Percentiles rank a stretch among this genome's conserved stretches.
Conservation (phyloP, 352 stramenopile genomes). For the Sclerospora graminicola region DNA sequence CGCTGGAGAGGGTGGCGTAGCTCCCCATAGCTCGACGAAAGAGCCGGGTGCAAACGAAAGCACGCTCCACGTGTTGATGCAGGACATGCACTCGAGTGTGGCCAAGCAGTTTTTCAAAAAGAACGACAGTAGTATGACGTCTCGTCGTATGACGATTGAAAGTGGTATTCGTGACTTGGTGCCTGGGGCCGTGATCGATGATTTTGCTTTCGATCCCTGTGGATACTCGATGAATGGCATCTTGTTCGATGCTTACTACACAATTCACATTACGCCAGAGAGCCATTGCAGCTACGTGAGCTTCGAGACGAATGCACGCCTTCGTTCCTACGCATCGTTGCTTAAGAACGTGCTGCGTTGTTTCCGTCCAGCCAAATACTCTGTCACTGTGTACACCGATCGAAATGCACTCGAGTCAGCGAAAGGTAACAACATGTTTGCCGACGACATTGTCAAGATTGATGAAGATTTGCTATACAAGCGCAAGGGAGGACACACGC, state of each 20-base stretch:
- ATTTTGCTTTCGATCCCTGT: conserved; percentile 97
- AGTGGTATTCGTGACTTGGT: conserved; percentile 93
- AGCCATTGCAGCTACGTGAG: conserved; percentile 93
- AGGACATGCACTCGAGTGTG: conserved; percentile 75
- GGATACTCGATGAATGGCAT: conserved; percentile 99
- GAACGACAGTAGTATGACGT: conserved; percentile 51
- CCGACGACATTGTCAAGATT: conserved; percentile 53
- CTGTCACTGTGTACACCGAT: conserved; percentile 96
- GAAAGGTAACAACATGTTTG: conserved; percentile 67
- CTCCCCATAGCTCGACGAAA: conserved; percentile 9
- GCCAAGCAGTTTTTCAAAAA: conserved; percentile 84
- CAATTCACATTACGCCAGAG: conserved; percentile 98
- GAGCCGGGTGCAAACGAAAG: conserved; percentile 35
- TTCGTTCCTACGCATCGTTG: conserved; percentile 83
- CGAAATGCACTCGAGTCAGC: conserved; percentile 50
- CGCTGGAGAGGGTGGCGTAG: conserved; percentile 3
- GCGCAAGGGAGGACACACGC: conserved; percentile 72
- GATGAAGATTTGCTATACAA: conserved; percentile 76
- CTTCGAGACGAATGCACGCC: conserved; percentile 96
- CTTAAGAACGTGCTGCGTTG: conserved; percentile 97
- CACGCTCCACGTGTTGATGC: conserved; percentile 79
- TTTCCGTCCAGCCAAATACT: conserved; percentile 96
- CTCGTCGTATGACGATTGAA: conserved; percentile 88
- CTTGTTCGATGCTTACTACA: conserved; percentile 96
- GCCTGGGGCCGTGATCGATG: conserved; percentile 92